These are phyloP conservation scores for Candida ipomoeae DNA, from an alignment of 805 yeast species.

Conservation along the genomic window DNA sequence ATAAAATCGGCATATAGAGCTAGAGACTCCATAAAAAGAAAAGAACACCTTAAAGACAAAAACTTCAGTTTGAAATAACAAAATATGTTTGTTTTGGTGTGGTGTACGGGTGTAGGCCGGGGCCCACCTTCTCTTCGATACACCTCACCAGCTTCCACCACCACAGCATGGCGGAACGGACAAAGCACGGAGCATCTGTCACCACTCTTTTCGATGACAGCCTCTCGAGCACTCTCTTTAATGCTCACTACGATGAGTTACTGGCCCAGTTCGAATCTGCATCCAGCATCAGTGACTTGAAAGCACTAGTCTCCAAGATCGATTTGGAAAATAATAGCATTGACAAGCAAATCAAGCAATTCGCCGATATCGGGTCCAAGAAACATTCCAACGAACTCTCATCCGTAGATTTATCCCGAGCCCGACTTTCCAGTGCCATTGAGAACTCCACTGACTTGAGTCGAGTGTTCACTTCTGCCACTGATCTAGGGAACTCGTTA, in stretches of 20 bases:
- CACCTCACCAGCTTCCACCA: background rate
- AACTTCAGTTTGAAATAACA: too few species aligned
- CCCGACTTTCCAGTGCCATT: conserved; percentile 60
- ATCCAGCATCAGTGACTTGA: conserved; percentile 27
- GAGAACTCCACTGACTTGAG: conserved; percentile 53
- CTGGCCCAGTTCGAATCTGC: conserved; percentile 19
- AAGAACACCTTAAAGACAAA: too few species aligned
- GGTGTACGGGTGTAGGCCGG: conserved; percentile 2
- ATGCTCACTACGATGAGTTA: conserved; percentile 5
- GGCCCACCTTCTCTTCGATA: background rate
- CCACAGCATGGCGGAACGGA: conserved; percentile 3
- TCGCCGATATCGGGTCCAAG: conserved; percentile 22
- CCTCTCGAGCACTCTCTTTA: conserved; percentile 8
- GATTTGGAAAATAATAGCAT: conserved; percentile 23
- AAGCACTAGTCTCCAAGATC: conserved; percentile 23
- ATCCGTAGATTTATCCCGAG: conserved; percentile 55
- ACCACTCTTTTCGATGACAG: conserved; percentile 11
- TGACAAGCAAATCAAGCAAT: conserved; percentile 26
- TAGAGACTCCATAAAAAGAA: too few species aligned
- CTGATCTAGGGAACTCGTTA: conserved; percentile 59
- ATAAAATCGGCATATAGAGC: too few species aligned
- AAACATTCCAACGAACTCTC: conserved; percentile 36
- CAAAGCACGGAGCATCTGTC: conserved; percentile 5
- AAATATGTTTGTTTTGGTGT: background rate
- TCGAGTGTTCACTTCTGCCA: conserved; percentile 53